phyloP scores from a whole-genome alignment of 768 basidiomycete species.

The Pulveroboletus sp. region DNA sequence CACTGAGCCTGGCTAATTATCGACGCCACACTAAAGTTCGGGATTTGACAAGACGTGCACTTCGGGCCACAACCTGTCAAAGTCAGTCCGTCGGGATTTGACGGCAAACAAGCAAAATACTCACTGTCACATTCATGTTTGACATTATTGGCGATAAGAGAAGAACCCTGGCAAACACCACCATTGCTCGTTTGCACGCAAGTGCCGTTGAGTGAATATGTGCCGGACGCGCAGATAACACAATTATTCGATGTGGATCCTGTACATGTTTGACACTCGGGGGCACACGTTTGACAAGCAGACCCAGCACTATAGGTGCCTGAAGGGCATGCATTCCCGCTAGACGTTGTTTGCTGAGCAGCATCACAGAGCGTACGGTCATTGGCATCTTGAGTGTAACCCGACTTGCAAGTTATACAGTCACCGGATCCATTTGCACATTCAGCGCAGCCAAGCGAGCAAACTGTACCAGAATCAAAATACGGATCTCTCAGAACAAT shows the following conservation, averaged over 20 bases:
- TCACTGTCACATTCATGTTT: conserved; percentile 84
- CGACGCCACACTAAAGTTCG: conserved; percentile 68
- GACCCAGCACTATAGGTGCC: conserved; percentile 61
- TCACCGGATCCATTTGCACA: conserved; percentile 68
- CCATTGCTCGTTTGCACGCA: conserved; percentile 65
- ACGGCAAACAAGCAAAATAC: neutral
- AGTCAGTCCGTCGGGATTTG: neutral
- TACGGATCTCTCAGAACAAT: neutral
- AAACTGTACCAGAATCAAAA: conserved; percentile 43
- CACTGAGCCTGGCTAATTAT: conserved; percentile 66
- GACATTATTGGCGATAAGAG: conserved; percentile 73
- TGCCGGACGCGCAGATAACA: conserved; percentile 60
- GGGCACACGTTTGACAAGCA: conserved; percentile 57
- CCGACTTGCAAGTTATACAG: conserved; percentile 70
- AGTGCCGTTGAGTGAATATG: conserved; percentile 60
- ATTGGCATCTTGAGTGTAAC: conserved; percentile 64
- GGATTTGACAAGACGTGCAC: conserved; percentile 75
- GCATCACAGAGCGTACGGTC: conserved; percentile 67
- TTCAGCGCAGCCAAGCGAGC: conserved; percentile 65
- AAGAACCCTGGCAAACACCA: conserved; percentile 73
- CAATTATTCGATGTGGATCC: conserved; percentile 71
- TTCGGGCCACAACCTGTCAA: conserved; percentile 73
- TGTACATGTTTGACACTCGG: conserved; percentile 68
- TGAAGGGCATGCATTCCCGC: conserved; percentile 59
- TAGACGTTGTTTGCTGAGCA: conserved; percentile 45